phyloP scores from a whole-genome alignment of 331 rosid genomes.

The Pyracantha coccinea region DNA sequence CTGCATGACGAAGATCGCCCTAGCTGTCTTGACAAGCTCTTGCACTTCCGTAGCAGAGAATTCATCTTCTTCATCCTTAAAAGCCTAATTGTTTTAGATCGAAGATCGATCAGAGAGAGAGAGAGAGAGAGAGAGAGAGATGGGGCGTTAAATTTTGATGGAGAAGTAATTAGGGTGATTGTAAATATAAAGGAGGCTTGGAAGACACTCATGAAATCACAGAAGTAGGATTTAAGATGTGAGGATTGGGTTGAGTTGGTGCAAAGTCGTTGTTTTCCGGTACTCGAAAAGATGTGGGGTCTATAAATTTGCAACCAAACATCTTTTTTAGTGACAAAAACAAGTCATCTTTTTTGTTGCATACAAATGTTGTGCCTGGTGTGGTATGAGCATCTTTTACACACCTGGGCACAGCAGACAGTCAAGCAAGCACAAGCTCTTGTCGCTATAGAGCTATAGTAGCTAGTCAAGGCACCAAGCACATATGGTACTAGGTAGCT shows the following conservation, averaged over 20 bases:
- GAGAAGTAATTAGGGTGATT: not conserved
- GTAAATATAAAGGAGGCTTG: slow-evolving; percentile 28
- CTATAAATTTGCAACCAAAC: slow-evolving; percentile 30
- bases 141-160: not conserved
- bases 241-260: slow-evolving; percentile 34
- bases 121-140: not conserved
- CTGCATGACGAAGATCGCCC: slow-evolving; percentile 73
- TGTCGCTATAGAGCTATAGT: not conserved
- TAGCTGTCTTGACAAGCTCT: slow-evolving; percentile 75
- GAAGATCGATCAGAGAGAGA: not conserved
- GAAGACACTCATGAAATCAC: slow-evolving; percentile 35
- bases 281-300: slow-evolving; percentile 48
- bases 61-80: slow-evolving; percentile 67
- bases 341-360: slow-evolving; percentile 30
- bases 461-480: not conserved
- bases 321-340: slow-evolving; percentile 34
- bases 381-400: not conserved
- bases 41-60: slow-evolving; percentile 68
- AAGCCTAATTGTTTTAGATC: not conserved
- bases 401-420: not conserved
- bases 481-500: not conserved
- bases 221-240: slow-evolving; percentile 18
- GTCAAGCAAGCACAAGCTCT: slow-evolving; percentile 11
- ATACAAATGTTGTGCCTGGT: not conserved
- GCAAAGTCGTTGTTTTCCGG: slow-evolving; percentile 66